Base-by-base conservation (phyloP, 1,284 basidiomycete genomes). In the Trichosporon sp. region DNA sequence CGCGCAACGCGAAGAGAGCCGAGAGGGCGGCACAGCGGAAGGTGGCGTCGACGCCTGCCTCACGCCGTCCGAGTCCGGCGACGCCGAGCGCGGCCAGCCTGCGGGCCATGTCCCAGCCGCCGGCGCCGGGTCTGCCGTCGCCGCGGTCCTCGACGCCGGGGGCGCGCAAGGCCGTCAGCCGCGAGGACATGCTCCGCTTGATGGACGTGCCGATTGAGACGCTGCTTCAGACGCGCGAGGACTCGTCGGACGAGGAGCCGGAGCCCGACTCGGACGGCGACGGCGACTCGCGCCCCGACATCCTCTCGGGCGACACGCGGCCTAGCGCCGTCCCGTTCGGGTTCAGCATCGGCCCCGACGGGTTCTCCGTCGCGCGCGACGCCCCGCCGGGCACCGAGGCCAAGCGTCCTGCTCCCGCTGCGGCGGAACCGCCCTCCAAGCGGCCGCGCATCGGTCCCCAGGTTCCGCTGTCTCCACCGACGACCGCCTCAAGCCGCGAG, bases 321-420 rank as follows among this genome's bases (percentile, higher is more conserved):
- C n/a, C n/a, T 7, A 31, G 29, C 15, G 51, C 65, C 23, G 66
- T 42, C 9, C 70, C 76, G 1, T 76, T 77, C 62, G 74, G 70
- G 1, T 78, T 78, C 64, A 78, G 72, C 11, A 75, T 78, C 27
- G 75, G 76, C 8, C 74, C 76, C 0, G 60, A 69, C 27, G 76
- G 76, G 0, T 76, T 77, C 60, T 32, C 31, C 4, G 58, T 67
- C 18, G 66, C 68, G 4, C 58, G 25, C 9, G 56, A 69, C 1
- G 65, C 32, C 18, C 47, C 29, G 3, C 18, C 47, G 21, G 3
- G 12, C 35, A 1, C 12, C 18, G 12, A n/a, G n/a, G 13, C 56
- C 4, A 63, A 63, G 35, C 62, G 62, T 18, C 21, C 51, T 13
- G 29, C 64, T 34, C 31, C 29, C 9, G 27, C 8, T 7, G n/a